These are phyloP conservation scores for Ogataea nakhonphanomensis DNA, from an alignment of 805 yeast genomes.

Conservation along the genomic window DNA sequence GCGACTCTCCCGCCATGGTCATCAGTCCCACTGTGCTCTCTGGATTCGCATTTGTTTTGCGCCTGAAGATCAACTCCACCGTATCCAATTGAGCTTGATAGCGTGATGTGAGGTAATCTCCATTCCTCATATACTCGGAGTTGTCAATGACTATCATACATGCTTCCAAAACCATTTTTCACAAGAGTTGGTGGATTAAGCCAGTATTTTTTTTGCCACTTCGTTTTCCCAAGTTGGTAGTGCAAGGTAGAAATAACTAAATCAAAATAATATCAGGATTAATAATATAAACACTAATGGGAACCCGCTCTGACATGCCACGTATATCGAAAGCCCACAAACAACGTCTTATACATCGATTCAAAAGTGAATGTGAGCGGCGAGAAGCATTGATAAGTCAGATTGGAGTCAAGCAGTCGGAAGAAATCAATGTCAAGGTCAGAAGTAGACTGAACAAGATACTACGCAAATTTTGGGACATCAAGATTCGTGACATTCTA, in stretches of 20 bases:
- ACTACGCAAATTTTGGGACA: conserved; percentile 47
- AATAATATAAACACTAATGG: conserved; percentile 1
- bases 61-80: conserved; percentile 79
- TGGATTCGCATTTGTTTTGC: conserved; percentile 85
- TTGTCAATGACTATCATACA: conserved; percentile 93
- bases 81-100: conserved; percentile 92
- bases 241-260: conserved; percentile 5
- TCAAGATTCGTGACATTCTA: conserved; percentile 42
- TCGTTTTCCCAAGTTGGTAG: conserved; percentile 6
- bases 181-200: not conserved
- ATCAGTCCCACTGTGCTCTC: conserved; percentile 91
- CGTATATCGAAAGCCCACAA: conserved; percentile 36
- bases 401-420: conserved; percentile 27
- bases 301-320: conserved; percentile 6
- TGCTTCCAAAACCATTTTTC: conserved; percentile 87
- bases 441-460: conserved; percentile 43
- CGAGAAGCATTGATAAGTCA: conserved; percentile 21
- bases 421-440: conserved; percentile 36
- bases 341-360: conserved; percentile 32
- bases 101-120: conserved; percentile 85
- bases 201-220: conserved; percentile 18
- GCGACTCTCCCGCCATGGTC: conserved; percentile 82
- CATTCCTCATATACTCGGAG: conserved; percentile 94
- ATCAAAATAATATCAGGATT: conserved; percentile 2
- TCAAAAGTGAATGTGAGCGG: conserved; percentile 17